phyloP scores from a whole-genome alignment of 2,329 filamentous ascomycete species.

The Hypoxylon sp. region DNA sequence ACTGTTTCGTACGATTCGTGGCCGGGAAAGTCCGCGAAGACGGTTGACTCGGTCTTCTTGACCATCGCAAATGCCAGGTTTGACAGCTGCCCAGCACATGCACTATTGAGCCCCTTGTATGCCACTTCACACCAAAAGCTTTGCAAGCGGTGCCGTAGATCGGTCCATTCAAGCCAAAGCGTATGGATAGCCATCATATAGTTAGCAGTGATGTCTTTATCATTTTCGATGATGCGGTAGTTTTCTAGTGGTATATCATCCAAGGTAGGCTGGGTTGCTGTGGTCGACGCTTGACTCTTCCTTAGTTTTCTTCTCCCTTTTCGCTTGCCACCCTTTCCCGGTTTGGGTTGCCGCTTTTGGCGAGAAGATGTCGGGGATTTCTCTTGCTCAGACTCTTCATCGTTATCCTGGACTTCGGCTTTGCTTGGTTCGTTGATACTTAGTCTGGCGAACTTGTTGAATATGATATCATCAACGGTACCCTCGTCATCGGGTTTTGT shows the following conservation, averaged over 20 bases:
- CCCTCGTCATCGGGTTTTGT: constrained; percentile 24
- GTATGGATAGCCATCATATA: constrained; percentile 56
- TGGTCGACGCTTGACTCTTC: constrained; percentile 20
- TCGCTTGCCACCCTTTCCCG: constrained; percentile 37
- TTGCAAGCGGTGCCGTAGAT: constrained; percentile 53
- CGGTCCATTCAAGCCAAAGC: constrained; percentile 49
- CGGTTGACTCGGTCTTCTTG: constrained; percentile 46
- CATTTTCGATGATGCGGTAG: constrained; percentile 54
- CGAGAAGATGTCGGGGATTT: constrained; percentile 4
- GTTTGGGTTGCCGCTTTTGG: constrained; percentile 22
- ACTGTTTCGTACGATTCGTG: constrained; percentile 55
- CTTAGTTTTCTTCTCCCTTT: constrained; percentile 19
- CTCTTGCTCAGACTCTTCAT: constrained; percentile 22
- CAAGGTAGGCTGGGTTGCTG: constrained; percentile 35
- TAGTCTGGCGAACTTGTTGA: constrained; percentile 45
- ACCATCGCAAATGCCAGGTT: constrained; percentile 54
- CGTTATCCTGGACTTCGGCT: constrained; percentile 33
- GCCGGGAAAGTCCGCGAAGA: constrained; percentile 57
- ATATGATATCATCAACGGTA: constrained; percentile 39
- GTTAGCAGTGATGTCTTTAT: constrained; percentile 49
- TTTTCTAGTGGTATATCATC: constrained; percentile 55
- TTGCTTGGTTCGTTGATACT: constrained; percentile 29
- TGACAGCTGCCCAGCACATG: constrained; percentile 54
- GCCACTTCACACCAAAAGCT: constrained; percentile 54
- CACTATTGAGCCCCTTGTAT: constrained; percentile 55